Conservation (phyloP, 495 filamentous ascomycete genomes). For the Penicillium antarcticum region DNA sequence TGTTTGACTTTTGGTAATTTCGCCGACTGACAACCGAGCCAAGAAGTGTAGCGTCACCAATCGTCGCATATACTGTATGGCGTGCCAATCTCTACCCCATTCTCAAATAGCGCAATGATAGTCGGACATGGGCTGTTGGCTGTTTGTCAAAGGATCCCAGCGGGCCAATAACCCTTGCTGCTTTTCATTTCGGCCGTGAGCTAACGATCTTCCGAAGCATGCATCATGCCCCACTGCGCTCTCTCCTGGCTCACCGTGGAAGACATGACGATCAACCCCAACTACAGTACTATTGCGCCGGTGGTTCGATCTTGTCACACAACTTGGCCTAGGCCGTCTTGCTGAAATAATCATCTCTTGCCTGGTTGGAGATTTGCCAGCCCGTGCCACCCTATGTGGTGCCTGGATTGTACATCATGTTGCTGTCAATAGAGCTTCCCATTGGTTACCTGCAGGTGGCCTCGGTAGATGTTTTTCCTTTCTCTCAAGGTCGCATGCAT, state of each 20-base stretch:
- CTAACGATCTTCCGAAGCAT: neutral
- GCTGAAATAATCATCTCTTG: neutral
- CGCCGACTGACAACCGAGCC: too few relatives aligned
- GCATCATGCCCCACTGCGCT: neutral
- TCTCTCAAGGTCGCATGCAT: neutral
- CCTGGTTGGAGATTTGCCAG: slow-evolving; percentile 4
- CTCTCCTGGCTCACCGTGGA: neutral
- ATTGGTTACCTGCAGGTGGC: slow-evolving; percentile 1
- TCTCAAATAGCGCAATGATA: neutral
- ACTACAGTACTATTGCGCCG: neutral
- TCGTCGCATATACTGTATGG: too few relatives aligned
- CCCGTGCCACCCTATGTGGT: neutral
- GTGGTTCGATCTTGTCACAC: slow-evolving; percentile 4
- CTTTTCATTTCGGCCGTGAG: neutral
- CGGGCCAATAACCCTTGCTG: neutral
- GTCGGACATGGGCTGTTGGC: neutral
- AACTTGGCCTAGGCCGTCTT: neutral
- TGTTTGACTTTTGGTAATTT: too few relatives aligned
- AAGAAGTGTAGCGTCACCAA: too few relatives aligned
- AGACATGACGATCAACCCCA: neutral
- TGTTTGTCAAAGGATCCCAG: neutral
- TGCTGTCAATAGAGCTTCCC: neutral
- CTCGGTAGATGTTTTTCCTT: neutral
- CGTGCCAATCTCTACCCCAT: too few relatives aligned
- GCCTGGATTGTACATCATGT: neutral